These are phyloP conservation scores for Cryptococcus sp. DNA, from an alignment of 1,284 basidiomycete genomes.

Conservation along the genomic window DNA sequence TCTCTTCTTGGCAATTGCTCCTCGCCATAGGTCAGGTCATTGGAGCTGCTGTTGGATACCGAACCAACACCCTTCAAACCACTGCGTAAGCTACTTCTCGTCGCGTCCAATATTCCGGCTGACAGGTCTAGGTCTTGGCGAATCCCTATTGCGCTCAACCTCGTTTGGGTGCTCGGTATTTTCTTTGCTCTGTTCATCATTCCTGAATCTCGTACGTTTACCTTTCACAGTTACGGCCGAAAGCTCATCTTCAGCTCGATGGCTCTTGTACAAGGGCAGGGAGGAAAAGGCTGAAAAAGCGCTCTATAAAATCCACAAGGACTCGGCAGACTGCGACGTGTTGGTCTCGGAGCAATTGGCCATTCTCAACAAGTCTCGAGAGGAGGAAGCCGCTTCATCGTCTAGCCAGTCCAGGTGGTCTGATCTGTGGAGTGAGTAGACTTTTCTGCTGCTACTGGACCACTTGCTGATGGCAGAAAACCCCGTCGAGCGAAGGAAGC, in stretches of 20 bases:
- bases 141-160: conserved; percentile 48
- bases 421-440: conserved; percentile 37
- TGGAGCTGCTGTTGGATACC: conserved; percentile 47
- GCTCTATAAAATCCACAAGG: conserved; percentile 45
- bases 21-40: conserved; percentile 49
- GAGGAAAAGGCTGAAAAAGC: conserved; percentile 45
- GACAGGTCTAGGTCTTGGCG: conserved; percentile 29
- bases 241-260: conserved; percentile 35
- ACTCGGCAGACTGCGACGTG: conserved; percentile 41
- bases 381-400: conserved; percentile 42
- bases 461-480: conserved; percentile 18
- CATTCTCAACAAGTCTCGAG: conserved; percentile 44
- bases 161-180: conserved; percentile 45
- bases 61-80: conserved; percentile 13
- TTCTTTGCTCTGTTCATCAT: conserved; percentile 40
- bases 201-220: conserved; percentile 36
- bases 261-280: conserved; percentile 46
- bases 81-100: conserved; percentile 14
- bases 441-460: not conserved
- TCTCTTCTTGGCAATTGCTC: conserved; percentile 48
- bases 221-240: not conserved
- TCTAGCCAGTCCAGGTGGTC: conserved; percentile 43
- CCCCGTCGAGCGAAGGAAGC: conserved; percentile 40
- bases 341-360: conserved; percentile 42
- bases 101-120: not conserved